Evolutionary conservation across 2,329 filamentous ascomycete species (phyloP), one percentile per base, ranked within the genome.

Genomic region (Chrysoporthe deuterocubensis): DNA sequence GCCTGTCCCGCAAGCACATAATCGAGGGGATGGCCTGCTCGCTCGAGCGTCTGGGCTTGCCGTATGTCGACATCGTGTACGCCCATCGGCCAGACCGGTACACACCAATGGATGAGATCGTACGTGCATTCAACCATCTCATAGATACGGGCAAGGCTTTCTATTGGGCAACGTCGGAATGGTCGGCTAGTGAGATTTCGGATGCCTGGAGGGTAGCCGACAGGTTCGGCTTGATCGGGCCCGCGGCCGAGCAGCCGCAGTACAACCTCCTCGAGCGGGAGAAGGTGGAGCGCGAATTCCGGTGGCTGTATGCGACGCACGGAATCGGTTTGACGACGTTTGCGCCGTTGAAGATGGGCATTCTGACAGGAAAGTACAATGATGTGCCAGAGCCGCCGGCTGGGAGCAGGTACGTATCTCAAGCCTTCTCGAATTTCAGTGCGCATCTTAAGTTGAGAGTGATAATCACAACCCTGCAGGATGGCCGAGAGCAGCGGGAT

Each of bases 71-170:
- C 74, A 80, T 92, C 56, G 83, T 92, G 72, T 91, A 90, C 74
- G 89, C 89, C 18, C 90, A 92, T 78, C 85, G 90, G 26, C 87
- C 89, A 1, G 90, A 92, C 75, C 83, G 87, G 9, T 81, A 86
- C 59, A 91, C 89, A 0, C 90, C 89, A 2, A 91, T 92, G 79
- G 88, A 91, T 76, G 90, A 92, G 80, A 88, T 85, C 2, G 89
- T 92, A 48, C 86, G 89, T 64, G 88, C 86, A 64, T 92, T 92
- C 81, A 91, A 91, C 81, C 83, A 91, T 76, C 78, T 92, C 64
- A 91, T 92, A 75, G 82, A 88, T 76, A 83, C 82, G 0, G 90
- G 90, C 71, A 89, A 91, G 79, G 87, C 88, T 2, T 86, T 92
- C 71, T 91, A 91, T 21, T 52, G 50, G 13, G 21, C 9, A 13